Percentiles rank a stretch among this genome's conserved stretches.
These are phyloP conservation scores for Elymus sibiricus DNA, from an alignment of 176 grass and related monocot genomes.

Conservation along the genomic window DNA sequence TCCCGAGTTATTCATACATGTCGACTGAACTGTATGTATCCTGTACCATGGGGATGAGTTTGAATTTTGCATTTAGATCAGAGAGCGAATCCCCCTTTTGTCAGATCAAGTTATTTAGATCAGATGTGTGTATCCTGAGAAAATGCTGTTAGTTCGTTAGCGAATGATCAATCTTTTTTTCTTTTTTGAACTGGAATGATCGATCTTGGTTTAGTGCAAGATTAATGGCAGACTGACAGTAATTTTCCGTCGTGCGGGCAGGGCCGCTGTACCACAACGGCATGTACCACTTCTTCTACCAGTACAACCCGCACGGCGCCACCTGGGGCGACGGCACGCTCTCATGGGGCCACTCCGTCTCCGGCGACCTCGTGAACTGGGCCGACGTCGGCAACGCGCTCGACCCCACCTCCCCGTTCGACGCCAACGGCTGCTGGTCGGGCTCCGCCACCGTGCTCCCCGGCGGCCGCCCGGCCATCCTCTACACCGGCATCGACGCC, in stretches of 20 bases:
- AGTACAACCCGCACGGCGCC: conserved; percentile 69
- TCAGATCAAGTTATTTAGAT: neutral
- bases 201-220: neutral
- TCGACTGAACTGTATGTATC: neutral
- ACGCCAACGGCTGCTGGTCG: conserved; percentile 68
- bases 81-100: neutral
- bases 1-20: neutral
- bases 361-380: conserved; percentile 80
- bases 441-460: conserved; percentile 71
- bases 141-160: neutral
- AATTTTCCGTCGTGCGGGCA: neutral
- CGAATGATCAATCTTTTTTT: neutral
- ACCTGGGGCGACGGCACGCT: conserved; percentile 71
- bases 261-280: conserved; percentile 82
- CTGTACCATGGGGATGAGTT: neutral
- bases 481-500: conserved; percentile 69
- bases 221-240: neutral
- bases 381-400: conserved; percentile 38
- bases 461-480: conserved; percentile 41
- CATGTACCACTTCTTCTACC: conserved; percentile 85
- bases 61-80: neutral
- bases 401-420: conserved; percentile 51
- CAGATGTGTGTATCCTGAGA: no score
- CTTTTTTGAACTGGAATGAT: neutral
- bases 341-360: conserved; percentile 76